These are phyloP conservation scores for Berkeleyomyces basicola DNA, from an alignment of 2,329 filamentous ascomycete genomes.

Conservation along the genomic window DNA sequence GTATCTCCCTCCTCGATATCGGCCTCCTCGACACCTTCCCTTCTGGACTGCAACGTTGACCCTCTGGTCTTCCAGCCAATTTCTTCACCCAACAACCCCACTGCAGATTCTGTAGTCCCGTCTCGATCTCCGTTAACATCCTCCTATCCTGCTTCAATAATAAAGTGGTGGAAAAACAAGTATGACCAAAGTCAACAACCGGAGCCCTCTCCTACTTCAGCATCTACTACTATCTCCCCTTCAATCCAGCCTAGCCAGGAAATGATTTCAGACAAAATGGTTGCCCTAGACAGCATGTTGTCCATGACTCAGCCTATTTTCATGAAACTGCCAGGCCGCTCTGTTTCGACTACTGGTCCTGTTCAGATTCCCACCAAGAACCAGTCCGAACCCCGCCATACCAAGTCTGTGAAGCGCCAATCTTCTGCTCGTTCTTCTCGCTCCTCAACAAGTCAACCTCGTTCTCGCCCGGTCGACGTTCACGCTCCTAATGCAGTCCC, in stretches of 20 bases:
- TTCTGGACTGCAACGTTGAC: neutral
- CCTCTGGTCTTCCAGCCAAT: neutral
- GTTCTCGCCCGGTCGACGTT: conserved; percentile 23
- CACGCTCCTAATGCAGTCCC: conserved; percentile 39
- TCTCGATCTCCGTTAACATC: conserved; percentile 9
- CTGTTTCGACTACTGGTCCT: conserved; percentile 26
- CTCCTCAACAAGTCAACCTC: conserved; percentile 20
- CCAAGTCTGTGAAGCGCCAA: conserved; percentile 7
- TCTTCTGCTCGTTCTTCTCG: conserved; percentile 23
- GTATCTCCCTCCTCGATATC: neutral
- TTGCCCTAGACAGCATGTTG: neutral
- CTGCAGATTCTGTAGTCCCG: conserved; percentile 1
- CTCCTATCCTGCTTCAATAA: conserved; percentile 1
- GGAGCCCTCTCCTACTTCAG: conserved; percentile 11
- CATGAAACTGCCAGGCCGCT: conserved; percentile 12
- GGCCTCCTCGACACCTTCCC: neutral
- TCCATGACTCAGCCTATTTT: conserved; percentile 6
- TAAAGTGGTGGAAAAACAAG: conserved; percentile 11
- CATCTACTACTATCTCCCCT: conserved; percentile 11
- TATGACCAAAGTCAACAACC: conserved; percentile 14
- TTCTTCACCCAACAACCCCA: conserved; percentile 1
- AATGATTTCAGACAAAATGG: conserved; percentile 5
- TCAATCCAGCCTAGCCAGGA: neutral
- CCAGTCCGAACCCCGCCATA: neutral
- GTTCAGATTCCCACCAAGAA: conserved; percentile 36